Evolutionary conservation across 805 yeast genomes (phyloP).

Genomic region (Teunomyces barrocoloradensis): DNA sequence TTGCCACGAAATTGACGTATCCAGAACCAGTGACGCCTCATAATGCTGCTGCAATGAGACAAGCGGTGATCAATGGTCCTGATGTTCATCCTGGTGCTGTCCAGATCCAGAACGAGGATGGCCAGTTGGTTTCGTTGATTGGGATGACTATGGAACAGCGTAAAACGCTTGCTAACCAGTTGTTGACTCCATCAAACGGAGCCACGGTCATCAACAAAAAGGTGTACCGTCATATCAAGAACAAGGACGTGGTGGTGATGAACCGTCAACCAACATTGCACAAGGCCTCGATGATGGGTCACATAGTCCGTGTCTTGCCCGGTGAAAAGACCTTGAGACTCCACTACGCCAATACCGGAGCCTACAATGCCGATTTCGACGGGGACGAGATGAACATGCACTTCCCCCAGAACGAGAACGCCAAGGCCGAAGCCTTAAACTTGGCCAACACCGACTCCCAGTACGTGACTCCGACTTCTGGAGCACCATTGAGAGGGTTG

Average conservation of each 20-base stretch:
- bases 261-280: constrained; percentile 99
- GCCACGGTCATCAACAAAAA: constrained; percentile 78
- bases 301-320: constrained; percentile 92
- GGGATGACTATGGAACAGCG: constrained; percentile 94
- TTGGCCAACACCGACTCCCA: constrained; percentile 97
- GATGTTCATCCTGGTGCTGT: constrained; percentile 98
- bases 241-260: constrained; percentile 95
- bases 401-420: constrained; percentile 97
- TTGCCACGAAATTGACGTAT: constrained; percentile 91
- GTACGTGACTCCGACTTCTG: constrained; percentile 96
- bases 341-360: constrained; percentile 99
- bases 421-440: constrained; percentile 92
- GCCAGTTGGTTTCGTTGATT: constrained; percentile 71
- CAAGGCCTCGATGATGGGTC: constrained; percentile 99
- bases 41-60: constrained; percentile 85
- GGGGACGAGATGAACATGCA: constrained; percentile 99
- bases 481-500: constrained; percentile 96
- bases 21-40: constrained; percentile 97
- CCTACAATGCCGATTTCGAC: constrained; percentile 97
- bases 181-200: constrained; percentile 77
- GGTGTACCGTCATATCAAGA: constrained; percentile 90
- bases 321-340: constrained; percentile 95
- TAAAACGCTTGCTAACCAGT: constrained; percentile 90
- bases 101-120: constrained; percentile 95
- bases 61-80: constrained; percentile 97